Conservation (phyloP, 495 filamentous ascomycete genomes). For the Evansstolkia leycettana region DNA sequence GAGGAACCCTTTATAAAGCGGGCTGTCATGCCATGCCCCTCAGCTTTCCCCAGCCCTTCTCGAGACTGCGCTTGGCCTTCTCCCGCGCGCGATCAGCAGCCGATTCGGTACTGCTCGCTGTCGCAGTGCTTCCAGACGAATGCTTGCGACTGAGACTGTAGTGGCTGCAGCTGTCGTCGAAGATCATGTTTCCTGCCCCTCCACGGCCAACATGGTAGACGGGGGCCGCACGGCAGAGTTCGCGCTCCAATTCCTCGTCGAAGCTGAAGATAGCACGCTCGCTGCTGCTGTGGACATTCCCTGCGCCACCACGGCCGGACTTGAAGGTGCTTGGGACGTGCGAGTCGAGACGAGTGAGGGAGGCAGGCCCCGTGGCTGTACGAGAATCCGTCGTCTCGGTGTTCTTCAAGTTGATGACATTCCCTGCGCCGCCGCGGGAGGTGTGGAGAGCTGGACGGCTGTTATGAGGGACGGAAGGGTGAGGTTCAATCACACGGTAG, state of each 20-base stretch:
- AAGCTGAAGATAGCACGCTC: slow-evolving; percentile 74
- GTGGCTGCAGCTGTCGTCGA: slow-evolving; percentile 23
- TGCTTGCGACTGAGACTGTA: slow-evolving; percentile 27
- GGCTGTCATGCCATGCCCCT: slow-evolving; percentile 25
- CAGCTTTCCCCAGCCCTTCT: slow-evolving; percentile 35
- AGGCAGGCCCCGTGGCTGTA: slow-evolving; percentile 43
- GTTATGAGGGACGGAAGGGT: slow-evolving; percentile 55
- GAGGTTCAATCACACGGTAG: slow-evolving; percentile 69
- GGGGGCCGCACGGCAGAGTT: slow-evolving; percentile 47
- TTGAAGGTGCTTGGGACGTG: slow-evolving; percentile 41
- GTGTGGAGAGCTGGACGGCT: slow-evolving; percentile 51
- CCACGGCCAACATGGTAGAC: slow-evolving; percentile 80
- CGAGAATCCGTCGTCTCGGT: slow-evolving; percentile 41
- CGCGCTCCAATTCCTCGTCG: slow-evolving; percentile 80
- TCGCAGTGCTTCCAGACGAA: slow-evolving; percentile 24
- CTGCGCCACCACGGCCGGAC: slow-evolving; percentile 79
- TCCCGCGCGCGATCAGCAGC: slow-evolving; percentile 28
- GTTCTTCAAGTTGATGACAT: slow-evolving; percentile 58
- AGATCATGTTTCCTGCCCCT: slow-evolving; percentile 71
- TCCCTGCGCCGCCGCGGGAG: slow-evolving; percentile 83
- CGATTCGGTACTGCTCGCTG: slow-evolving; percentile 26
- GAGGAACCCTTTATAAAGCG: too few species aligned
- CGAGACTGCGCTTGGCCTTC: slow-evolving; percentile 27
- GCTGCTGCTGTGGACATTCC: slow-evolving; percentile 60
- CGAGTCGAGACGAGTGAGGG: slow-evolving; percentile 32